A percentile compares a stretch with the other conserved stretches of the same genome.
Conservation (phyloP, 148 eudicot species). For the Nepenthes mirabilis region DNA sequence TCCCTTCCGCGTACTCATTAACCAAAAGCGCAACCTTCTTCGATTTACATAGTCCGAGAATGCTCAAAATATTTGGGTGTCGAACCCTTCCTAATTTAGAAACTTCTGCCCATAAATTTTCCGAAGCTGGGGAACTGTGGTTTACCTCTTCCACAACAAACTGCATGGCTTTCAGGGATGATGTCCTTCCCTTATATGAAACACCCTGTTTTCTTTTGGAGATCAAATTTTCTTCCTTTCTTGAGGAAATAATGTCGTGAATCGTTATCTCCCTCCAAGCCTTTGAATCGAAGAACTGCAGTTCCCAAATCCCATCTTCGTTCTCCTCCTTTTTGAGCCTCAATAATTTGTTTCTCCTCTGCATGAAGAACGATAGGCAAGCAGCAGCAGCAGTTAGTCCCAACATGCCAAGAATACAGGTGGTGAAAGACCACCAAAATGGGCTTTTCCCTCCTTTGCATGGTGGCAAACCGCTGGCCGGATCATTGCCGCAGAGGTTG, state of each 20-base stretch:
- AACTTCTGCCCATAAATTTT: background rate
- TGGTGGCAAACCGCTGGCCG: background rate
- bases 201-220: background rate
- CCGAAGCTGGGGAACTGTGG: conserved; percentile 14
- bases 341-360: too few species aligned
- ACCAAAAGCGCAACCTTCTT: conserved; percentile 38
- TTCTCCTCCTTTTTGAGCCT: conserved; percentile 15
- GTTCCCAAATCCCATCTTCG: conserved; percentile 46
- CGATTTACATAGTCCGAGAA: conserved; percentile 33
- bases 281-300: conserved; percentile 33
- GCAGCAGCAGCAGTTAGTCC: background rate
- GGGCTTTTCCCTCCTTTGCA: too few species aligned
- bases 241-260: conserved; percentile 20
- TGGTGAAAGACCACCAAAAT: too few species aligned
- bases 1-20: conserved; percentile 42
- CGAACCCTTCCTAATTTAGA: conserved; percentile 27
- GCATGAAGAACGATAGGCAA: background rate
- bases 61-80: conserved; percentile 46
- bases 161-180: background rate
- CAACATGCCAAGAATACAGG: too few species aligned
- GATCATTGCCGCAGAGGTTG: background rate
- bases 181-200: background rate
- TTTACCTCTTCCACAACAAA: conserved; percentile 24
- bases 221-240: background rate
- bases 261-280: conserved; percentile 22